These are phyloP conservation scores for Penicillium riverlandense DNA, from an alignment of 495 filamentous ascomycete species.

Conservation along the genomic window DNA sequence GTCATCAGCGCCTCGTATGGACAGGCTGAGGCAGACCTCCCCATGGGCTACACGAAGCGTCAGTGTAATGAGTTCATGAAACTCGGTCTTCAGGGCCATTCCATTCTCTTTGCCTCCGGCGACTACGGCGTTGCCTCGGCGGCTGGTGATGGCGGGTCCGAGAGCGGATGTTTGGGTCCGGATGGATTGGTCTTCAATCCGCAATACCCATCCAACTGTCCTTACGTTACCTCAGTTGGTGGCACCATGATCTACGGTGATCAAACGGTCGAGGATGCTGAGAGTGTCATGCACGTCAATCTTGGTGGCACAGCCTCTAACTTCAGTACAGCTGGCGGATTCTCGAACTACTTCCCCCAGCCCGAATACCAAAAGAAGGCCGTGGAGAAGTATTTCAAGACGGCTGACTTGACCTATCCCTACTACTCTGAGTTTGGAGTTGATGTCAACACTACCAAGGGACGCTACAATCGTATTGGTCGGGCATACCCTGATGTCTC, in stretches of 20 bases:
- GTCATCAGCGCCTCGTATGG: slow-evolving; percentile 57
- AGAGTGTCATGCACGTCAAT: slow-evolving; percentile 32
- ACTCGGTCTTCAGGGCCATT: slow-evolving; percentile 56
- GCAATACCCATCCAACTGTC: slow-evolving; percentile 44
- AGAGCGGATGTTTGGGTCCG: slow-evolving; percentile 29
- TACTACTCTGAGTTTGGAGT: slow-evolving; percentile 26
- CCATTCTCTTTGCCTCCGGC: slow-evolving; percentile 53
- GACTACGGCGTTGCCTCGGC: slow-evolving; percentile 51
- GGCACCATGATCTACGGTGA: slow-evolving; percentile 38
- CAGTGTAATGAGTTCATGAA: slow-evolving; percentile 59
- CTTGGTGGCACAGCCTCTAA: slow-evolving; percentile 27
- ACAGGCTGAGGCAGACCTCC: slow-evolving; percentile 44
- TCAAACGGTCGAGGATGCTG: slow-evolving; percentile 30
- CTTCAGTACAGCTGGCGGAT: slow-evolving; percentile 55
- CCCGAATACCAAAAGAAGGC: slow-evolving; percentile 51
- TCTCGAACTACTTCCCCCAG: slow-evolving; percentile 58
- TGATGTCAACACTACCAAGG: slow-evolving; percentile 33
- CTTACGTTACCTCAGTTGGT: slow-evolving; percentile 45
- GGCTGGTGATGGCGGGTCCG: slow-evolving; percentile 17
- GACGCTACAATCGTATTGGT: slow-evolving; percentile 51
- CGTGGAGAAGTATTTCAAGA: slow-evolving; percentile 43
- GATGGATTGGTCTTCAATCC: slow-evolving; percentile 41
- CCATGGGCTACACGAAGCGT: slow-evolving; percentile 44
- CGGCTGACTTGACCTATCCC: slow-evolving; percentile 38
- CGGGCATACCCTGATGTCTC: slow-evolving; percentile 61